phyloP scores from a whole-genome alignment of 2,329 filamentous ascomycete species.

The Fusarium sp. region DNA sequence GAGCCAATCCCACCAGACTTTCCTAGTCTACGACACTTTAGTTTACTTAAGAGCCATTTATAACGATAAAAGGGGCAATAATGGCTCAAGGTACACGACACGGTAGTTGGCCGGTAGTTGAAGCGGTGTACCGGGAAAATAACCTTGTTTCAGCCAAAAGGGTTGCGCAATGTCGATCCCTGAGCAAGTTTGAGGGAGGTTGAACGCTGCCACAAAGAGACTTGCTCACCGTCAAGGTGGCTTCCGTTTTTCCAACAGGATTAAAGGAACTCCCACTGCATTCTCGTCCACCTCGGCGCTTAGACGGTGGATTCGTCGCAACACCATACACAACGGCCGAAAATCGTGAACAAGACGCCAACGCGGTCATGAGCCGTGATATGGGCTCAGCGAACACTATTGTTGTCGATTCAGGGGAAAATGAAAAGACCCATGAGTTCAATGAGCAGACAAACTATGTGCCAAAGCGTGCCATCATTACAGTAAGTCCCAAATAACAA shows the following conservation, averaged over 20 bases:
- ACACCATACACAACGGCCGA: background rate
- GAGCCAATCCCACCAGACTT: background rate
- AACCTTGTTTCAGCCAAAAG: conserved; percentile 5
- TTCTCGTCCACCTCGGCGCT: background rate
- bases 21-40: background rate
- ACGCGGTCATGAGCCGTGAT: conserved; percentile 1
- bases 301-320: background rate
- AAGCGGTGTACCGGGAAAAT: conserved; percentile 4
- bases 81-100: background rate
- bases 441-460: conserved; percentile 69
- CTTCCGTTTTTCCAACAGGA: background rate
- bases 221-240: background rate
- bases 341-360: background rate
- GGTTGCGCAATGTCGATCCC: conserved; percentile 27
- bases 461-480: conserved; percentile 60
- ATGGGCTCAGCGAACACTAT: conserved; percentile 6
- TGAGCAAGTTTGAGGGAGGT: background rate
- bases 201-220: background rate
- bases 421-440: conserved; percentile 50
- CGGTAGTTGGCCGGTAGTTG: conserved; percentile 8
- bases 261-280: conserved; percentile 8
- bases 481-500: conserved; percentile 46
- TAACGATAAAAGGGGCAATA: background rate
- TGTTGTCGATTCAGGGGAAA: conserved; percentile 25
- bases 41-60: background rate